Evolutionary conservation across 1,139 yeast species (phyloP).

Genomic region (Suhomyces coccinellae): DNA sequence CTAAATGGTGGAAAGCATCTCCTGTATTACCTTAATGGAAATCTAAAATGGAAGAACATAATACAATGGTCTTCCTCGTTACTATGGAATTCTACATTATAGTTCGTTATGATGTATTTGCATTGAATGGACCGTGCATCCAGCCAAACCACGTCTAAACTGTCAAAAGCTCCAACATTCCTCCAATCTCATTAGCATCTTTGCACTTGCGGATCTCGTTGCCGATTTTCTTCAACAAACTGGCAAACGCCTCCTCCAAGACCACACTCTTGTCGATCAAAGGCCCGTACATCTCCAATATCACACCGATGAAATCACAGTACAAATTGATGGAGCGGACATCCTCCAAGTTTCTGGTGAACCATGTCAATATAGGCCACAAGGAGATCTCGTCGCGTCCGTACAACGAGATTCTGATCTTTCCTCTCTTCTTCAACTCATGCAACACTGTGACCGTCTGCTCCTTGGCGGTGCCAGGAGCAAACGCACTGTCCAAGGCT

Average conservation of each 20-base stretch:
- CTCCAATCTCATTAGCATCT: conserved; percentile 87
- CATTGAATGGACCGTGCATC: background rate
- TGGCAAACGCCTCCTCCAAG: conserved; percentile 67
- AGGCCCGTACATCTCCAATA: conserved; percentile 75
- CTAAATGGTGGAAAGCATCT: too few species aligned
- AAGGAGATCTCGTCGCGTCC: conserved; percentile 84
- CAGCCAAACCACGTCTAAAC: conserved; percentile 24
- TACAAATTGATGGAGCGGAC: conserved; percentile 72
- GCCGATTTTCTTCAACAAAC: conserved; percentile 60
- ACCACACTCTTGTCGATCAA: conserved; percentile 76
- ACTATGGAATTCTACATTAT: too few species aligned
- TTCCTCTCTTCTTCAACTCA: conserved; percentile 86
- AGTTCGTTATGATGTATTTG: background rate
- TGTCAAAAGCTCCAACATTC: conserved; percentile 84
- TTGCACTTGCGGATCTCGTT: conserved; percentile 74
- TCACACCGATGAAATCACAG: conserved; percentile 81
- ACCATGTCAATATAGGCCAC: conserved; percentile 86
- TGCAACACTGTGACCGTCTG: conserved; percentile 76
- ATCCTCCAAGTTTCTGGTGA: conserved; percentile 72
- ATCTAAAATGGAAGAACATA: background rate
- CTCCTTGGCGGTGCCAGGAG: conserved; percentile 75
- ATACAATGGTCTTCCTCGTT: too few species aligned
- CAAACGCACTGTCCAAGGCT: conserved; percentile 84
- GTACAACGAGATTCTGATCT: conserved; percentile 71
- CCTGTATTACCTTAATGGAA: too few species aligned